Base-by-base conservation (phyloP, 2,329 filamentous ascomycete species). In the Monosporascus sp. region DNA sequence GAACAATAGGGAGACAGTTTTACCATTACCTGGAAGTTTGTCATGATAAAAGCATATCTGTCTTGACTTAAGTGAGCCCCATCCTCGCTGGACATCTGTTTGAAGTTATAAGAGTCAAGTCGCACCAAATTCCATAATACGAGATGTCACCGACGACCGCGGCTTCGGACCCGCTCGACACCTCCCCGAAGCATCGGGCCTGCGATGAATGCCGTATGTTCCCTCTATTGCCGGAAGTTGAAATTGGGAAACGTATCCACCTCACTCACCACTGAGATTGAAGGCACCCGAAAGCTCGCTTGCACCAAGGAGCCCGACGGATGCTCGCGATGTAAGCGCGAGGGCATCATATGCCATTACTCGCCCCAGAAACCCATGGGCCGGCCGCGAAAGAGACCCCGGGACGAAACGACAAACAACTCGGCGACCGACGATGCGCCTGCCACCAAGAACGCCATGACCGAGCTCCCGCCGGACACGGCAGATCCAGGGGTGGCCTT, bases 131-230 rank as follows among this genome's bases (percentile, higher is more conserved):
- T 49, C 43, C 55, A 20, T 41, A n/a, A 27, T 53, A 53, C 25
- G 54, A 57, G 52, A 56, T 49, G 48, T 52, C 53, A 24, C 55
- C 37, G 35, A 51, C 47, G 39, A 48, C 43, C 17, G 35, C n/a
- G 47, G 50, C 53, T 49, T 50, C 25, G 37, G 47, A 20, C 17
- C 55, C 48, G 55, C 50, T 37, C 48, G 52, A 52, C 20, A 47
- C 57, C 22, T 58, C 53, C 14, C 64, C 72, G 55, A 85, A 82
- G 63, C 81, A 80, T 57, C 76, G 82, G 47, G 83, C 83, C 55
- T 87, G 84, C 67, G 84, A 87, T 67, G 83, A 85, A 67, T 87
- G 84, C 69, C 77, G 84, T 87, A 75, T 69, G 81, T 75, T 39
- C 49, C 41, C 18, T n/a, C 24, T 49, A 35, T 9, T 27, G 48